These are phyloP conservation scores for Rhynchosporium graminicola DNA, from an alignment of 2,329 filamentous ascomycete species.

Conservation along the genomic window DNA sequence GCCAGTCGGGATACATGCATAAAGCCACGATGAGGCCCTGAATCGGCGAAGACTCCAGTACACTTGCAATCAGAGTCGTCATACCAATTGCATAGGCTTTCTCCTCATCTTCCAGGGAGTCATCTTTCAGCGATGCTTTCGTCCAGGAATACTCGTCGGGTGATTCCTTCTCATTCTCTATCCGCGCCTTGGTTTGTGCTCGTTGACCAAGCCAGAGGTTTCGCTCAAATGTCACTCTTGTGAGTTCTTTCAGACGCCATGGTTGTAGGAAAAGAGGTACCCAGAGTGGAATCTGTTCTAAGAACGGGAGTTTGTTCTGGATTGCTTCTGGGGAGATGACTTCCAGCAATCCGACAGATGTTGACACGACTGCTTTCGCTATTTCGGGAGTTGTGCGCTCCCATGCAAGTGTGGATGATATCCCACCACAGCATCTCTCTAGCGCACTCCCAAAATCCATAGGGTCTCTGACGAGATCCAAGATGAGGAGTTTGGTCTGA, in stretches of 20 bases:
- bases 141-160: slow-evolving; percentile 11
- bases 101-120: slow-evolving; percentile 29
- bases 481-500: slow-evolving; percentile 25
- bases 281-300: slow-evolving; percentile 21
- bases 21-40: slow-evolving; percentile 34
- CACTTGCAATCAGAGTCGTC: slow-evolving; percentile 41
- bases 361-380: slow-evolving; percentile 20
- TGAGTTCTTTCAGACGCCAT: slow-evolving; percentile 20
- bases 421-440: slow-evolving; percentile 20
- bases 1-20: slow-evolving; percentile 25
- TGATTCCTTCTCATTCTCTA: slow-evolving; percentile 1
- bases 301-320: slow-evolving; percentile 25
- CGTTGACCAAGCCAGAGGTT: slow-evolving; percentile 25
- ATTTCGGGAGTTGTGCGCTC: slow-evolving; percentile 17
- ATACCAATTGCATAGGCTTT: slow-evolving; percentile 37
- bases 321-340: slow-evolving; percentile 23
- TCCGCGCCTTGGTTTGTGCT: background rate
- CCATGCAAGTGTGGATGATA: slow-evolving; percentile 22
- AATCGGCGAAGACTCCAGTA: slow-evolving; percentile 40
- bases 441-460: slow-evolving; percentile 12
- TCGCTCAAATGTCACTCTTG: slow-evolving; percentile 16
- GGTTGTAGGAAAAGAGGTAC: slow-evolving; percentile 23
- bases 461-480: slow-evolving; percentile 24
- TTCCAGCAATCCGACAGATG: slow-evolving; percentile 17
- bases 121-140: slow-evolving; percentile 11